These are phyloP conservation scores for Coprinellus micaceus DNA, from an alignment of 768 basidiomycete species.

Conservation along the genomic window DNA sequence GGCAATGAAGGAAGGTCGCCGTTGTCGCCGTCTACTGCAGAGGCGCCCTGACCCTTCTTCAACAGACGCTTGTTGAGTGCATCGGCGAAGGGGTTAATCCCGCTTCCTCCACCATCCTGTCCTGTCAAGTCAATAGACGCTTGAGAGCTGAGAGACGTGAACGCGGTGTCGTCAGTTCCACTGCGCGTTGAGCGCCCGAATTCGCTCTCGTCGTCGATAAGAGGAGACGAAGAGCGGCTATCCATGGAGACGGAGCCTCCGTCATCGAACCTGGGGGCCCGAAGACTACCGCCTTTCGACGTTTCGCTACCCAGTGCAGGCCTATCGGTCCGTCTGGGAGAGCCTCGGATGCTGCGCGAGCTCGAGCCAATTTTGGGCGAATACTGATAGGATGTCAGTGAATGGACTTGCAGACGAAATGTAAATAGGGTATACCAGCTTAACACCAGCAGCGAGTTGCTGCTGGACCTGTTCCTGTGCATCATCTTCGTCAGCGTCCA, in stretches of 20 bases:
- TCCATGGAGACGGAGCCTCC: conserved; percentile 25
- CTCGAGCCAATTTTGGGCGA: conserved; percentile 56
- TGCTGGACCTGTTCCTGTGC: conserved; percentile 87
- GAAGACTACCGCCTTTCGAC: conserved; percentile 39
- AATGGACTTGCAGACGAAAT: background rate
- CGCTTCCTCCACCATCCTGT: conserved; percentile 19
- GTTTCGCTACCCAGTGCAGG: conserved; percentile 38
- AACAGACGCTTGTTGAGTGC: conserved; percentile 59
- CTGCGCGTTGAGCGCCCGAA: conserved; percentile 46
- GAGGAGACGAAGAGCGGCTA: conserved; percentile 41
- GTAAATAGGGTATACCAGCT: conserved; percentile 46
- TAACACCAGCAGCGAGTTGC: conserved; percentile 71
- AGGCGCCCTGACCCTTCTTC: conserved; percentile 41
- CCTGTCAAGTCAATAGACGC: conserved; percentile 35
- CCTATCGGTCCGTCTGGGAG: conserved; percentile 57
- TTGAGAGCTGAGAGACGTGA: conserved; percentile 55
- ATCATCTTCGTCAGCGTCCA: conserved; percentile 83
- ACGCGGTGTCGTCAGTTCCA: conserved; percentile 49
- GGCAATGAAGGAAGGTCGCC: conserved; percentile 35
- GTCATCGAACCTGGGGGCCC: conserved; percentile 44
- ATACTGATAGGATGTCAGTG: conserved; percentile 42
- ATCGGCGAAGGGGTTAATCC: conserved; percentile 51
- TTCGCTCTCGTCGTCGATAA: conserved; percentile 55
- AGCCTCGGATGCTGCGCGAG: conserved; percentile 66
- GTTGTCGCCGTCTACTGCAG: conserved; percentile 33